Evolutionary conservation across 495 filamentous ascomycete genomes (phyloP).

Genomic region (Aspergillus baeticus): DNA sequence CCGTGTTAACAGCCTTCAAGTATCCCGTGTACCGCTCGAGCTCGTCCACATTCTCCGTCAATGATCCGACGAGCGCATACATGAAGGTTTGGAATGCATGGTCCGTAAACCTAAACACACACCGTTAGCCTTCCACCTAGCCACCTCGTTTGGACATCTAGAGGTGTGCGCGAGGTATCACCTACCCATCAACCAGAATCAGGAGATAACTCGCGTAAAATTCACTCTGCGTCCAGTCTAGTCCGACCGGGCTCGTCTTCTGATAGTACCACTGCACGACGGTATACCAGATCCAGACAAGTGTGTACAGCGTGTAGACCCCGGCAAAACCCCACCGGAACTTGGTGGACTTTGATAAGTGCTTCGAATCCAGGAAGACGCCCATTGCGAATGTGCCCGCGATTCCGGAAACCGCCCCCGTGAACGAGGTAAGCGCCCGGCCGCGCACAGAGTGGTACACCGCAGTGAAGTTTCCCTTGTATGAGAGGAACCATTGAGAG

Average conservation of each 20-base stretch:
- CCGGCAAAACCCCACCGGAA: background rate
- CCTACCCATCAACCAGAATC: background rate
- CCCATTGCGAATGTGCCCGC: background rate
- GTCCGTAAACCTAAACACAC: background rate
- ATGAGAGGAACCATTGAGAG: background rate
- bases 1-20: background rate
- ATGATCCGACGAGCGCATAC: constrained; percentile 1
- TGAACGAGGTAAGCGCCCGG: background rate
- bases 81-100: constrained; percentile 5
- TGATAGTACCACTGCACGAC: constrained; percentile 6
- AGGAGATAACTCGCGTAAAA: background rate
- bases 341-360: background rate
- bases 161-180: background rate
- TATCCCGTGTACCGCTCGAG: background rate
- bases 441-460: background rate
- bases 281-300: constrained; percentile 2
- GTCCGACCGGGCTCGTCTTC: background rate
- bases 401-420: background rate
- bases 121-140: background rate
- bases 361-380: background rate
- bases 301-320: background rate
- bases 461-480: background rate
- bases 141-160: background rate
- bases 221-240: background rate
- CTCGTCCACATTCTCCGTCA: constrained; percentile 1